Conservation (phyloP, 257 asterid genomes). For the Fraxinus quadrangulata region DNA sequence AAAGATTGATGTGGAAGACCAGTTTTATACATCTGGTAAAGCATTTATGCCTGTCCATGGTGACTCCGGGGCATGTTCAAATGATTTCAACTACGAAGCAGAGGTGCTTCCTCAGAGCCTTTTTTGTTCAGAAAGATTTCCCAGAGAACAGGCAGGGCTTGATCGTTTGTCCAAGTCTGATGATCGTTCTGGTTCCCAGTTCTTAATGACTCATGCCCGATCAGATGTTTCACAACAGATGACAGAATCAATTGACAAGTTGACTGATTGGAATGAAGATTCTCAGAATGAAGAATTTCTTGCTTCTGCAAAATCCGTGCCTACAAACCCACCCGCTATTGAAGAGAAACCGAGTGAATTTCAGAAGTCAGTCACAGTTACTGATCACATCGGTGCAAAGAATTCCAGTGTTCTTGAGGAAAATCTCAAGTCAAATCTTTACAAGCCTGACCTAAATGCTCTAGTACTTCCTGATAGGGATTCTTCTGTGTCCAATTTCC, state of each 20-base stretch:
- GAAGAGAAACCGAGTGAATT: conserved; percentile 39
- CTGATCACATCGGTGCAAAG: conserved; percentile 32
- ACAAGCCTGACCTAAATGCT: conserved; percentile 40
- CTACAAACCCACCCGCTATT: conserved; percentile 25
- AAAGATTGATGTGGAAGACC: conserved; percentile 37
- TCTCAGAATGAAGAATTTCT: conserved; percentile 36
- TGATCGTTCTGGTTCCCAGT: conserved; percentile 62
- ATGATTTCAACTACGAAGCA: conserved; percentile 48
- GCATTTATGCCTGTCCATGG: conserved; percentile 41
- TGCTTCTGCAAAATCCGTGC: conserved; percentile 35
- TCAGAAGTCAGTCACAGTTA: conserved; percentile 32
- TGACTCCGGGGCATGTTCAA: conserved; percentile 38
- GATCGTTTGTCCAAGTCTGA: conserved; percentile 76
- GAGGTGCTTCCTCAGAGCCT: conserved; percentile 57
- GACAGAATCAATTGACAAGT: conserved; percentile 50
- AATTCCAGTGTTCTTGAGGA: conserved; percentile 32
- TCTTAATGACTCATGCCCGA: conserved; percentile 48
- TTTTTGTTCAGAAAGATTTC: conserved; percentile 74
- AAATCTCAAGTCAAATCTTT: conserved; percentile 38
- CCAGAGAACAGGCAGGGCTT: conserved; percentile 65
- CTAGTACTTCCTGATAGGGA: conserved; percentile 37
- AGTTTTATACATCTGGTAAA: conserved; percentile 35
- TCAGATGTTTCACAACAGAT: conserved; percentile 60
- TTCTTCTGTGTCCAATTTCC: conserved; percentile 35
- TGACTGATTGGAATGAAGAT: conserved; percentile 39